Base-by-base conservation (phyloP, 257 asterid genomes). In the Penstemon barbatus region DNA sequence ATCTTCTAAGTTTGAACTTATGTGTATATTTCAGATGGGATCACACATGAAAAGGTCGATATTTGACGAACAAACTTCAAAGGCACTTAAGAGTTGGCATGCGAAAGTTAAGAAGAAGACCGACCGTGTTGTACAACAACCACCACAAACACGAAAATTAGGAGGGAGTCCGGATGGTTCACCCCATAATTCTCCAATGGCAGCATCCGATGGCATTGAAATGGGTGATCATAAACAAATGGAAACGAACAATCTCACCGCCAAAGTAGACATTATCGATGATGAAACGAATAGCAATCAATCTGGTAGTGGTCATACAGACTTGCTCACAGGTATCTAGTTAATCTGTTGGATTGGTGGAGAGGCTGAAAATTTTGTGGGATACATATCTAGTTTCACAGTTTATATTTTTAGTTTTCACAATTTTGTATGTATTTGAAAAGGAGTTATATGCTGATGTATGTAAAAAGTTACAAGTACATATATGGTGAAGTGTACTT, bases 11-110 rank as follows among this genome's bases (percentile, higher is more conserved):
- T 52, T 11, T 9, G 37, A 9, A 52, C 54, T 46, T 38, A 38
- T 45, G 7, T 50, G 51, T 2, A 43, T 9, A 13, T 44, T 53
- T 46, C 69, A 40, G 97, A 93, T 93, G 99, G 99, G 99, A 75
- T 88, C 99, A 66, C 81, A 87, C 64, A 90, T 93, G 88, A 93
- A 93, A 77, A 85, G 79, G 82, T 83, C 96, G 36, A 87, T 93
- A 5, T 93, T 93, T 19, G 99, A 93, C 52, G 97, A 93, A 46
- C 96, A 93, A 82, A 93, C 99, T 0, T 85, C 91, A 3, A 93
- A 88, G 83, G 99, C 99, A 1, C 69, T 93, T 3, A 81, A 78
- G 91, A 88, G 79, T 39, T 93, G 99, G 99, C 96, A 90, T 66
- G 84, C 83, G 75, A 82, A 82, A 58, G 87, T 89, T 0, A 88